Percentiles rank a stretch among this genome's conserved stretches.
phyloP scores from a whole-genome alignment of 1,284 basidiomycete species.

The Papiliotrema flavescens region DNA sequence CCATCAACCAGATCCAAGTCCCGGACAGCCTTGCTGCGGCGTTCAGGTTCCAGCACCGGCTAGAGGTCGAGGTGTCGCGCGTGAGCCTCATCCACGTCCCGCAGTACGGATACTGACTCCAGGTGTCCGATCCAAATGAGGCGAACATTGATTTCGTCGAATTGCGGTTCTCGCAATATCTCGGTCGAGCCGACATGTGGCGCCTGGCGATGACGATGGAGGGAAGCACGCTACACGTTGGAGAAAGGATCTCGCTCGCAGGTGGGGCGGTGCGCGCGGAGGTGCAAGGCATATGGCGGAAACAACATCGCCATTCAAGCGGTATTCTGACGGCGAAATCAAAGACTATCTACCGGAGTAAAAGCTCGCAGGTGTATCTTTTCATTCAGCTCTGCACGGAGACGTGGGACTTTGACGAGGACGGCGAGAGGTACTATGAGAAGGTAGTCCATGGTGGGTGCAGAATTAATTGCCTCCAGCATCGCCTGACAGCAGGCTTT shows the following conservation, averaged over 20 bases:
- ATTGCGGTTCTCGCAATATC: conserved; percentile 85
- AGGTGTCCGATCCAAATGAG: conserved; percentile 62
- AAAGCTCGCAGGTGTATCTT: conserved; percentile 79
- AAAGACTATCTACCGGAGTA: conserved; percentile 82
- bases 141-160: conserved; percentile 78
- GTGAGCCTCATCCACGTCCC: conserved; percentile 17
- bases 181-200: conserved; percentile 93
- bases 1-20: conserved; percentile 41
- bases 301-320: conserved; percentile 59
- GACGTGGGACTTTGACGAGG: conserved; percentile 95
- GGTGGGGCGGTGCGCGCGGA: conserved; percentile 70
- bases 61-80: conserved; percentile 44
- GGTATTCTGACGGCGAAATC: conserved; percentile 78
- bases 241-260: conserved; percentile 54
- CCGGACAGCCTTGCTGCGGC: conserved; percentile 40
- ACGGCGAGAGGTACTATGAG: conserved; percentile 93
- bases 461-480: neutral
- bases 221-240: conserved; percentile 55
- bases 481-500: conserved; percentile 53
- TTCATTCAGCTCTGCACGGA: conserved; percentile 96
- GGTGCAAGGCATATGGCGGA: conserved; percentile 63
- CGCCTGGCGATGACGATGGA: conserved; percentile 67
- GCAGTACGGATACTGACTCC: conserved; percentile 41
- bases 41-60: conserved; percentile 45
- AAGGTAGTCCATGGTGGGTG: conserved; percentile 75